phyloP scores from a whole-genome alignment of 2,329 filamentous ascomycete genomes.

The Penicillium brevicompactum region DNA sequence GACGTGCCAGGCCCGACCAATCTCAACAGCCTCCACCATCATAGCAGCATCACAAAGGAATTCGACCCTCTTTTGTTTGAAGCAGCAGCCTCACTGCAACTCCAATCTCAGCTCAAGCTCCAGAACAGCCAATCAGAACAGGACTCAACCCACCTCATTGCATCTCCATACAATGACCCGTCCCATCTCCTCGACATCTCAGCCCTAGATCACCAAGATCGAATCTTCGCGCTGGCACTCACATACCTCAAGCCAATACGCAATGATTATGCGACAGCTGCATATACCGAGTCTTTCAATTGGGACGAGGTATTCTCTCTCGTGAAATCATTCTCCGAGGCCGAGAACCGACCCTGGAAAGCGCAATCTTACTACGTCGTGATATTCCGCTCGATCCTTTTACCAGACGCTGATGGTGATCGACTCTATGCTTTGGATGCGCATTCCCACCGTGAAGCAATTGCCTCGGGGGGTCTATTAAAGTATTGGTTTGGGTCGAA shows the following conservation, averaged over 20 bases:
- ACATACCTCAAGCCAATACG: conserved; percentile 63
- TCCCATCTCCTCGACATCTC: conserved; percentile 73
- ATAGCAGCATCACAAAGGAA: conserved; percentile 35
- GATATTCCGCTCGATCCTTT: conserved; percentile 75
- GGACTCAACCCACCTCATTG: conserved; percentile 53
- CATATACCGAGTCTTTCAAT: conserved; percentile 76
- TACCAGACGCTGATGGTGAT: conserved; percentile 65
- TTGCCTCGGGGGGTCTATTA: conserved; percentile 75
- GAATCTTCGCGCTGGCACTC: conserved; percentile 72
- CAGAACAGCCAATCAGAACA: neutral
- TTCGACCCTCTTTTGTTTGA: conserved; percentile 38
- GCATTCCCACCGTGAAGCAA: conserved; percentile 78
- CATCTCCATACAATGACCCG: conserved; percentile 74
- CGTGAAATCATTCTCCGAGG: conserved; percentile 55
- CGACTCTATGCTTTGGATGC: conserved; percentile 74
- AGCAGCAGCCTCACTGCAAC: conserved; percentile 37
- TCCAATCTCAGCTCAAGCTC: conserved; percentile 18
- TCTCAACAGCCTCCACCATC: conserved; percentile 27
- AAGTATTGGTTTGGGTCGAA: conserved; percentile 92
- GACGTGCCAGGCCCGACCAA: neutral
- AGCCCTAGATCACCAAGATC: conserved; percentile 65
- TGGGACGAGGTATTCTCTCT: conserved; percentile 66
- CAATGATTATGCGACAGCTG: conserved; percentile 73
- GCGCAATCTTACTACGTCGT: conserved; percentile 77
- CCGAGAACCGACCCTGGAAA: conserved; percentile 58